Conservation (phyloP, 2,329 filamentous ascomycete genomes). For the Talaromyces sp. region DNA sequence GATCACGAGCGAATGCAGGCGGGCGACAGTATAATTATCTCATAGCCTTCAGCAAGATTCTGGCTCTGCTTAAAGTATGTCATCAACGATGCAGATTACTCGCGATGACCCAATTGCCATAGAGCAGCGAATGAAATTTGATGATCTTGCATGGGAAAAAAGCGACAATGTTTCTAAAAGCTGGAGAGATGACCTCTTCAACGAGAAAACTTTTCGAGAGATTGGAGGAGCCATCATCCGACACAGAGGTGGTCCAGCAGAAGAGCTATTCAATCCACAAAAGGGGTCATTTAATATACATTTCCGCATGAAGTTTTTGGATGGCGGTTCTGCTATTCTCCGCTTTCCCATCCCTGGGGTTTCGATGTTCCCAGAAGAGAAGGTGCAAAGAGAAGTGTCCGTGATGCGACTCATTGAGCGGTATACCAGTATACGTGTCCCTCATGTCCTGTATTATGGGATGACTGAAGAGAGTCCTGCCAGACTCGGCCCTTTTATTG, state of each 20-base stretch:
- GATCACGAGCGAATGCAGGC: too few relatives aligned
- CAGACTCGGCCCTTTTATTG: conserved; percentile 33
- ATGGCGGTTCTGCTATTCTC: conserved; percentile 21
- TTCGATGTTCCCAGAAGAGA: conserved; percentile 26
- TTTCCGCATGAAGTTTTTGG: conserved; percentile 23
- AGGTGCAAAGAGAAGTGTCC: conserved; percentile 22
- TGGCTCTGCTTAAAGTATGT: too few relatives aligned
- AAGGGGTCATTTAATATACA: conserved; percentile 24
- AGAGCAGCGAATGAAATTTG: conserved; percentile 21
- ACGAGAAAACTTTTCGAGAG: conserved; percentile 4
- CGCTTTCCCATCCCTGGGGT: conserved; percentile 23
- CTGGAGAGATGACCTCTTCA: conserved; percentile 19
- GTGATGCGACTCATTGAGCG: conserved; percentile 20
- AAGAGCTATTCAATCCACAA: conserved; percentile 16
- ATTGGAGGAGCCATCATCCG: conserved; percentile 19
- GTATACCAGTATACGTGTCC: conserved; percentile 22
- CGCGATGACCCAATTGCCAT: neutral
- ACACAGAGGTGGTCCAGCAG: conserved; percentile 13
- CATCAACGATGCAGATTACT: too few relatives aligned
- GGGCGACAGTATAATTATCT: too few relatives aligned
- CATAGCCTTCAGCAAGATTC: too few relatives aligned
- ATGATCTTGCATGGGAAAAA: conserved; percentile 21
- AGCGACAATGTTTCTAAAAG: conserved; percentile 15
- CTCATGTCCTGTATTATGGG: conserved; percentile 21
- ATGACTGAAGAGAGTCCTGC: conserved; percentile 15